Conservation (phyloP, 1,139 yeast genomes). For the Hansenula lynferdii region DNA sequence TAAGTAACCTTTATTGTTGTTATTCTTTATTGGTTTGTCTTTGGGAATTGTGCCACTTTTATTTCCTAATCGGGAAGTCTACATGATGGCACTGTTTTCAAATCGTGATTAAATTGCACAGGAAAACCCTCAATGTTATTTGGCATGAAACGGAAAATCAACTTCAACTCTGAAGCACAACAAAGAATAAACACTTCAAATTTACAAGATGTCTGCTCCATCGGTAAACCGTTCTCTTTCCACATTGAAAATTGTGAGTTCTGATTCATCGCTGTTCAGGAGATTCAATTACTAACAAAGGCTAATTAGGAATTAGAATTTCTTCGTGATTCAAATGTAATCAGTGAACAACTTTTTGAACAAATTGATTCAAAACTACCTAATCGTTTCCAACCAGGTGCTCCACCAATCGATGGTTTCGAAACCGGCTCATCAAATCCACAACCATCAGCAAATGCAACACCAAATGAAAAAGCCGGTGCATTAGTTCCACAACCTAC, state of each 20-base stretch:
- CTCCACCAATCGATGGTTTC: constrained; percentile 39
- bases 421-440: constrained; percentile 12
- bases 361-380: constrained; percentile 56
- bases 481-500: background rate
- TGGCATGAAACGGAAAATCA: no score
- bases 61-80: constrained; percentile 9
- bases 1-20: no score
- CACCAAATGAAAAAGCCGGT: constrained; percentile 4
- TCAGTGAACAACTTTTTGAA: constrained; percentile 52
- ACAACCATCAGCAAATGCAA: background rate
- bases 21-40: no score
- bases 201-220: constrained; percentile 40
- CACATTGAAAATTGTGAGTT: constrained; percentile 53
- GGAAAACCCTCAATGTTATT: background rate
- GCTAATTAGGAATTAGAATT: constrained; percentile 63
- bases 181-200: no score
- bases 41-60: no score
- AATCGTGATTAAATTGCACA: background rate
- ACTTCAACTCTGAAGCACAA: no score
- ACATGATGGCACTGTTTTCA: background rate
- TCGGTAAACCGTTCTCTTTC: constrained; percentile 75
- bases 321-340: constrained; percentile 70
- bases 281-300: background rate
- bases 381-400: constrained; percentile 48
- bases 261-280: no score